Evolutionary conservation across 2,329 filamentous ascomycete genomes (phyloP), one percentile per base, ranked within the genome.

Genomic region (Aspergillus hortae): DNA sequence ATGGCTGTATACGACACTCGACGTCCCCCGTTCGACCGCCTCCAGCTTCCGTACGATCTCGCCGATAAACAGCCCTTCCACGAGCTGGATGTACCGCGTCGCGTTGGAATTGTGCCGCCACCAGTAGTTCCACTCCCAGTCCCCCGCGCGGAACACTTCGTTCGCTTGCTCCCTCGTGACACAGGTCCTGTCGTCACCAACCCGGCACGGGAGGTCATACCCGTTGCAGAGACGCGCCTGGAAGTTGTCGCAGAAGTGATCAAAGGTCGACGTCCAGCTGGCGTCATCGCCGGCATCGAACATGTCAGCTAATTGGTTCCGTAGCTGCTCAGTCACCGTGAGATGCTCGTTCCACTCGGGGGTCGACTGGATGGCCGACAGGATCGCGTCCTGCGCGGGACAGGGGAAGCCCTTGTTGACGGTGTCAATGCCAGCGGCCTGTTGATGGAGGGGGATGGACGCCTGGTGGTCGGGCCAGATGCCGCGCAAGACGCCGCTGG

Each of bases 121-220:
- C 56, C 67, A 72, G 56, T 72, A 73, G 44, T 73, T 73, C 67
- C 69, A 73, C 48, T 71, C 68, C 71, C 71, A 73, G 44, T 73
- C 71, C 5, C 71, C 71, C 1, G 69, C 70, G 27, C 71, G 68
- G 56, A 73, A 73, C 7, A 69, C 69, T 46, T 71, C 64, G 1
- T 72, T 49, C 1, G 67, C 70, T 54, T 70, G 66, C 0, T 59
- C 49, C 30, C 40, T 53, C 1, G 61, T 71, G n/a, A 68, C 69
- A 46, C 71, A 73, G 3, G 58, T 49, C 0, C 61, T 61, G 0
- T 52, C 50, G 44, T 72, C 61, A 0, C 52, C 51, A 1, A 66
- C 4, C 38, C 61, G 61, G 51, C 71, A 73, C 0, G 71, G 71
- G 0, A 73, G 58, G 0, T 60, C 43, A 38, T 74, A 74, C 4